Percentiles rank a stretch among this genome's conserved stretches.
Conservation (phyloP, 768 basidiomycete species). For the Stropharia rugosoannulata region DNA sequence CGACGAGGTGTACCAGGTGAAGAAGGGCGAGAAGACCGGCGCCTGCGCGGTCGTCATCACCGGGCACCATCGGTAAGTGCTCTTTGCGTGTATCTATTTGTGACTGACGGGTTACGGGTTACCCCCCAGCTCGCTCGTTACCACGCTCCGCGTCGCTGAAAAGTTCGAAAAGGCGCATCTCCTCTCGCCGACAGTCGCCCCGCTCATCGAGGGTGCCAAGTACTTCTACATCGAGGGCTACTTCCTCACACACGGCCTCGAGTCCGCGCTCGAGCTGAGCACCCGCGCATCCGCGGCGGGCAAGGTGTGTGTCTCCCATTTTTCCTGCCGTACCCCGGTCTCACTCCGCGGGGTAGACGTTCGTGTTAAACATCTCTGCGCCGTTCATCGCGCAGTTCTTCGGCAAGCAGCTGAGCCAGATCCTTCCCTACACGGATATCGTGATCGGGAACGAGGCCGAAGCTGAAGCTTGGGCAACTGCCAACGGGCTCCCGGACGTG, state of each 20-base stretch:
- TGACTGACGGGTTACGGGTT: not conserved
- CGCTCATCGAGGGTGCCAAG: constrained; percentile 77
- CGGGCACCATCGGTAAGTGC: constrained; percentile 78
- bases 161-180: constrained; percentile 84
- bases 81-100: not conserved
- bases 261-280: constrained; percentile 69
- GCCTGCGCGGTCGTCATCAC: constrained; percentile 97
- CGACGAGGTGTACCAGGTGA: constrained; percentile 84
- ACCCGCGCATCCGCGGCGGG: constrained; percentile 71
- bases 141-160: constrained; percentile 88
- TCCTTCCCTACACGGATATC: constrained; percentile 85
- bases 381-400: constrained; percentile 98
- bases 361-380: constrained; percentile 91
- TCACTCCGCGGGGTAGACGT: constrained; percentile 53
- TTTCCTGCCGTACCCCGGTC: not conserved
- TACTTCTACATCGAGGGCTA: constrained; percentile 95
- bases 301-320: constrained; percentile 52
- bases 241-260: constrained; percentile 92
- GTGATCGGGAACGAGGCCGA: constrained; percentile 97
- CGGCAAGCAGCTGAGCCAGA: constrained; percentile 70
- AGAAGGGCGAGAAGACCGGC: constrained; percentile 85
- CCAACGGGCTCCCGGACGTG: constrained; percentile 65
- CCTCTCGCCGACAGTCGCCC: constrained; percentile 68
- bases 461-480: constrained; percentile 81
- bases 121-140: constrained; percentile 77